Conservation (phyloP, 148 eudicot species). For the Polygonum aviculare region DNA sequence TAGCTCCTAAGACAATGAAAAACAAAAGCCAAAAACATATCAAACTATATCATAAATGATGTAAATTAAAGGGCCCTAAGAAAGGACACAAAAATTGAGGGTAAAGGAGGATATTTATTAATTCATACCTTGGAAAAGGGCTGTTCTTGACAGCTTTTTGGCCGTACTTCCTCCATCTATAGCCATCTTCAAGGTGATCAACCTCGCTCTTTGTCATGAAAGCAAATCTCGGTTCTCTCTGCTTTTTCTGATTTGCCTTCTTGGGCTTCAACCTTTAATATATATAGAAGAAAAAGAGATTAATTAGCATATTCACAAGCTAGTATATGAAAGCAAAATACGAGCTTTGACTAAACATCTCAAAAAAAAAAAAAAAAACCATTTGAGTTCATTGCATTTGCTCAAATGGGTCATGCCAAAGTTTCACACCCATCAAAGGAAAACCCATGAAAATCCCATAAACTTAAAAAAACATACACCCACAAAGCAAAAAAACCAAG, state of each 20-base stretch:
- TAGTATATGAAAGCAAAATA: background rate
- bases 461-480: background rate
- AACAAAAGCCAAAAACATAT: no score
- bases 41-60: no score
- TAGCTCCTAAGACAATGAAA: conserved; percentile 45
- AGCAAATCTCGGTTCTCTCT: conserved; percentile 63
- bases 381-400: conserved; percentile 1
- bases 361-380: background rate
- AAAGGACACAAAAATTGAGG: background rate
- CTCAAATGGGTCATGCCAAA: conserved; percentile 20
- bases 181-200: conserved; percentile 93
- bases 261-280: conserved; percentile 30
- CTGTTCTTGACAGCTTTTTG: conserved; percentile 89
- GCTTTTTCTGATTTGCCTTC: conserved; percentile 42
- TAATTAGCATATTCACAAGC: background rate
- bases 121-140: conserved; percentile 70
- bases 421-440: background rate
- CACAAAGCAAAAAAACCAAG: background rate
- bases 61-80: background rate
- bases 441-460: conserved; percentile 9
- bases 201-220: conserved; percentile 95
- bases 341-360: background rate
- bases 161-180: conserved; percentile 90
- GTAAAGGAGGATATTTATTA: background rate
- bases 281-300: background rate